phyloP scores from a whole-genome alignment of 2,329 filamentous ascomycete genomes.

The Ophiostoma montium region DNA sequence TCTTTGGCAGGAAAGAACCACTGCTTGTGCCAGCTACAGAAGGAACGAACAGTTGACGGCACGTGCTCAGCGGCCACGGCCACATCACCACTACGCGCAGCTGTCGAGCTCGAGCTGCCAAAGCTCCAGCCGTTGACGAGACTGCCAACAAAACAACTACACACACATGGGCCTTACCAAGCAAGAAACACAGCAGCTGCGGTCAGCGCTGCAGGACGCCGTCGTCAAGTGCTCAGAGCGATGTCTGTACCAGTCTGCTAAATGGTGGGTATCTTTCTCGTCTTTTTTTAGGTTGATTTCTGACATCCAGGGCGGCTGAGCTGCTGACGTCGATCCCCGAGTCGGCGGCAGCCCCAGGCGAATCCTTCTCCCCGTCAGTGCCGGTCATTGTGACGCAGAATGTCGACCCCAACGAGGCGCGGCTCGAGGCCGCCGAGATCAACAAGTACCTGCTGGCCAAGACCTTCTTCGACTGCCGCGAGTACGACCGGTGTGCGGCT shows the following conservation, averaged over 20 bases:
- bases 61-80: no score
- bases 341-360: conserved; percentile 35
- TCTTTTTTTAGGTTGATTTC: conserved; percentile 24
- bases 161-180: conserved; percentile 37
- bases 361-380: conserved; percentile 23
- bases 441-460: conserved; percentile 82
- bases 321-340: conserved; percentile 72
- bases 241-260: conserved; percentile 89
- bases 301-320: conserved; percentile 54
- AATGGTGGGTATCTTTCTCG: conserved; percentile 50
- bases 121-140: no score
- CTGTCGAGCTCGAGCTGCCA: no score
- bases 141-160: background rate
- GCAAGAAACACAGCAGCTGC: conserved; percentile 48
- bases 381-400: conserved; percentile 38
- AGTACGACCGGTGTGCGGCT: conserved; percentile 85
- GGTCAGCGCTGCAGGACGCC: conserved; percentile 66
- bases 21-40: no score
- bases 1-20: no score
- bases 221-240: conserved; percentile 85
- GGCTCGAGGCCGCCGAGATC: conserved; percentile 64
- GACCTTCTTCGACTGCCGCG: conserved; percentile 85
- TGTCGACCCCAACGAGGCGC: conserved; percentile 55
- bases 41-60: no score
- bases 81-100: no score